Percentiles rank a stretch among this genome's conserved stretches.
phyloP scores from a whole-genome alignment of 306 rosid genomes.

The Vigna radiata region DNA sequence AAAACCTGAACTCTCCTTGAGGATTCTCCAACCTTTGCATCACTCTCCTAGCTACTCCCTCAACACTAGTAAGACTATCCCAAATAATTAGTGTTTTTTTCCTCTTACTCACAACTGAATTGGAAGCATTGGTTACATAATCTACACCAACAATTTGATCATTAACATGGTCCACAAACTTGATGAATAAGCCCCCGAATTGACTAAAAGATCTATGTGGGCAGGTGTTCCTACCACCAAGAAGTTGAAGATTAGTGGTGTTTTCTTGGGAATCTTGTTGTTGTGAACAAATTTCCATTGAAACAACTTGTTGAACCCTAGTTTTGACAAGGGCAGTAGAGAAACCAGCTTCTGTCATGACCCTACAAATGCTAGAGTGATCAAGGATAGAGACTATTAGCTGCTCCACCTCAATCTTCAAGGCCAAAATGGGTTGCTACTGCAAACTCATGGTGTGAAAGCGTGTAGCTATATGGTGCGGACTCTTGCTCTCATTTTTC shows the following conservation, averaged over 20 bases:
- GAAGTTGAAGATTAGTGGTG: constrained; percentile 1
- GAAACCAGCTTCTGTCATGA: constrained; percentile 32
- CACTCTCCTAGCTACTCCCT: constrained; percentile 52
- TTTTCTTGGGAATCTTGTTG: constrained; percentile 10
- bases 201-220: constrained; percentile 32
- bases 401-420: constrained; percentile 80
- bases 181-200: constrained; percentile 32
- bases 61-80: constrained; percentile 52
- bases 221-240: constrained; percentile 2
- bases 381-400: constrained; percentile 77
- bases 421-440: constrained; percentile 71
- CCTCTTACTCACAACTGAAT: constrained; percentile 56
- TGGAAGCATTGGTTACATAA: constrained; percentile 53
- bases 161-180: constrained; percentile 37
- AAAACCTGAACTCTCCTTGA: constrained; percentile 37
- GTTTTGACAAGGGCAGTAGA: constrained; percentile 53
- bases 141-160: constrained; percentile 23
- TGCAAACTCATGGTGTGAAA: too few species aligned
- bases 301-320: constrained; percentile 65
- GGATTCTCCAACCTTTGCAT: constrained; percentile 56
- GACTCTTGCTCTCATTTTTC: too few species aligned
- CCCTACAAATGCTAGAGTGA: constrained; percentile 43
- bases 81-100: constrained; percentile 61
- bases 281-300: constrained; percentile 56
- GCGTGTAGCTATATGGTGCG: too few species aligned